Conservation (phyloP, 352 stramenopile genomes). For the Phytopythium cucurbitacearum region DNA sequence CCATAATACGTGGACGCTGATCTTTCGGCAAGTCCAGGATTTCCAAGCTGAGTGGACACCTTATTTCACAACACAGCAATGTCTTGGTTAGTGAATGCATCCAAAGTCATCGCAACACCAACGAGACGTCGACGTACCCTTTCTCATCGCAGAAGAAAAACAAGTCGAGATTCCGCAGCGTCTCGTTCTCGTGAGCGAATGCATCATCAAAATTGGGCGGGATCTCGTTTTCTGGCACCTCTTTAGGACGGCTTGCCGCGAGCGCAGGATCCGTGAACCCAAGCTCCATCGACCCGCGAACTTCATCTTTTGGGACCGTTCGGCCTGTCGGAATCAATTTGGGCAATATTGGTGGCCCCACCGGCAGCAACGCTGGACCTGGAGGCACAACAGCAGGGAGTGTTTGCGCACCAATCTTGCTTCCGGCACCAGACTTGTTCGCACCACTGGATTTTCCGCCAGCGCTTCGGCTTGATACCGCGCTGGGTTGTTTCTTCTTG, state of each 20-base stretch:
- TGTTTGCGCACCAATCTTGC: background rate
- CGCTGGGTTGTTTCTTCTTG: constrained; percentile 14
- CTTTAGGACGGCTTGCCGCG: constrained; percentile 24
- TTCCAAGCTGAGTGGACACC: constrained; percentile 72
- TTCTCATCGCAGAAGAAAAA: constrained; percentile 87
- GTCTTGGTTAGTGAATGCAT: background rate
- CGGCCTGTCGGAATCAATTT: constrained; percentile 59
- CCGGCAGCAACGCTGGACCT: background rate
- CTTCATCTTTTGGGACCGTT: constrained; percentile 50
- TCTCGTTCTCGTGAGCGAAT: constrained; percentile 56
- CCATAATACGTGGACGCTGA: constrained; percentile 77
- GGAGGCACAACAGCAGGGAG: constrained; percentile 1
- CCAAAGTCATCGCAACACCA: constrained; percentile 1
- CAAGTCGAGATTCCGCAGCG: constrained; percentile 71
- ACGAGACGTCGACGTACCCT: constrained; percentile 37
- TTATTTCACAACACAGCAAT: constrained; percentile 11
- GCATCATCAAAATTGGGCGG: constrained; percentile 62
- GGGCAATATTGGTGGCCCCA: constrained; percentile 28
- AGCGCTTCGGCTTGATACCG: constrained; percentile 3
- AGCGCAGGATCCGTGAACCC: constrained; percentile 31
- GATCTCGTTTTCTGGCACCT: constrained; percentile 61
- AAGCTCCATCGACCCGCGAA: constrained; percentile 58
- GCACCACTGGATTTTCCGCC: background rate
- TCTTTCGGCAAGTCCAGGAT: constrained; percentile 74
- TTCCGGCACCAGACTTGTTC: no score